These are phyloP conservation scores for Cryptococcus floricola DNA, from an alignment of 1,284 basidiomycete genomes.

Conservation along the genomic window DNA sequence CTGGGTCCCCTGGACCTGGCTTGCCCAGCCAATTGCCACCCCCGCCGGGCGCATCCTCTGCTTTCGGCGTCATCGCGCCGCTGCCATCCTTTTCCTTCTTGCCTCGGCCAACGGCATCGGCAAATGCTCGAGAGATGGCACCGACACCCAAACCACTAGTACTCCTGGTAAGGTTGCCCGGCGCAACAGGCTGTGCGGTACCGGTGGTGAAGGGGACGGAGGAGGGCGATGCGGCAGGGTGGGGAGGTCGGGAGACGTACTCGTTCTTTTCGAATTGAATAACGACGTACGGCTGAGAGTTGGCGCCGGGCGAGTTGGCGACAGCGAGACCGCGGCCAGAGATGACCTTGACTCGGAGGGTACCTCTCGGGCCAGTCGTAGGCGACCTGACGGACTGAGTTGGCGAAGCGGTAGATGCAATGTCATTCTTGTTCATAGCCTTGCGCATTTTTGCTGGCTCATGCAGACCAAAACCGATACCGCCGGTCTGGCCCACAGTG, in stretches of 20 bases:
- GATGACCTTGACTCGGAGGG: conserved; percentile 94
- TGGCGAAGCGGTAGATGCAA: background rate
- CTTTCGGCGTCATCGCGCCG: conserved; percentile 45
- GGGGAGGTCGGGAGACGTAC: conserved; percentile 86
- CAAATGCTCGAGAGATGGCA: conserved; percentile 55
- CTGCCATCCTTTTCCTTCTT: conserved; percentile 45
- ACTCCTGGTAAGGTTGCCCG: conserved; percentile 33
- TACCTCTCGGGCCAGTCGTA: conserved; percentile 54
- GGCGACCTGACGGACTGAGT: background rate
- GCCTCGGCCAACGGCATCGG: conserved; percentile 50
- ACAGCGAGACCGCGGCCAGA: conserved; percentile 82
- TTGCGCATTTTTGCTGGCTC: conserved; percentile 50
- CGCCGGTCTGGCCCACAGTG: conserved; percentile 31
- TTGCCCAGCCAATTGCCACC: conserved; percentile 38
- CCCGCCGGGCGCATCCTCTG: conserved; percentile 26
- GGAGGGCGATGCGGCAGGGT: conserved; percentile 33
- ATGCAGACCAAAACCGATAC: conserved; percentile 46
- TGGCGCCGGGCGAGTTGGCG: conserved; percentile 55
- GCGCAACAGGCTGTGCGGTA: conserved; percentile 34
- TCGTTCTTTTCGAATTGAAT: conserved; percentile 99
- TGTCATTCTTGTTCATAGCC: conserved; percentile 28
- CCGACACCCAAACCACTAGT: conserved; percentile 60
- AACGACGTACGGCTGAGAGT: conserved; percentile 81
- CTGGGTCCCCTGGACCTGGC: conserved; percentile 65
- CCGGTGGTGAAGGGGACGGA: conserved; percentile 44